Evolutionary conservation across 2,329 filamentous ascomycete species (phyloP), one percentile per base, ranked within the genome.

Genomic region (Aspergillus sp.): DNA sequence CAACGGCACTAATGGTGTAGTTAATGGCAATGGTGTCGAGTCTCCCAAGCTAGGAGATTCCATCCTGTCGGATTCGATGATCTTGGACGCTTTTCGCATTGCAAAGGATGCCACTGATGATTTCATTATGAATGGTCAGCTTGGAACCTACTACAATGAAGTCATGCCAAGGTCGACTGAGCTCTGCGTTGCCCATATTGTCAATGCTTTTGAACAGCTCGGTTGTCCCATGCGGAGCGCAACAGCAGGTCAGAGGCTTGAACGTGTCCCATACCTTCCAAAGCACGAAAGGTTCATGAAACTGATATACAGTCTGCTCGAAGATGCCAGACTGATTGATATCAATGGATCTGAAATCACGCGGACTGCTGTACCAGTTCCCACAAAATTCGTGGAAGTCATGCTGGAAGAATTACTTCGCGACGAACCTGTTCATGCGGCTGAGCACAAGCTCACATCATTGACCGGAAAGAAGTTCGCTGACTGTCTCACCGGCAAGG

Each of bases 121-220:
- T 17, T 55, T 57, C 45, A 64, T 68, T 24, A 26, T 41, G 20
- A 57, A 66, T 22, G 54, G 57, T 36, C 40, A 46, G 6, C 51
- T 26, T 9, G 24, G 45, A n/a, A 50, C 53, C 3, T 51, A 51
- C 32, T 69, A 66, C 44, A 42, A 59, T 7, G 51, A 63, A 5
- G 54, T 49, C 2, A 56, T 70, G 5, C 66, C 65, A 0, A 51
- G 47, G 16, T 52, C 58, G 26, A 64, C 56, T 3, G 44, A 58
- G 33, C 47, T 65, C 3, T 62, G 56, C n/a, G 40, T 60, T 11
- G 60, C 55, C 4, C 50, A 56, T 22, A 52, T 51, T 8, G n/a
- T 70, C 2, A 69, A 74, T 26, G 66, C 68, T 1, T 69, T 72
- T 30, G 62, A 68, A 17, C 26, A 71, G 52, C 59, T 73, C 0